A percentile compares a stretch with the other conserved stretches of the same genome.
These are phyloP conservation scores for Deuterostichococcus epilithicus DNA, from an alignment of 139 green algal species.

Conservation along the genomic window DNA sequence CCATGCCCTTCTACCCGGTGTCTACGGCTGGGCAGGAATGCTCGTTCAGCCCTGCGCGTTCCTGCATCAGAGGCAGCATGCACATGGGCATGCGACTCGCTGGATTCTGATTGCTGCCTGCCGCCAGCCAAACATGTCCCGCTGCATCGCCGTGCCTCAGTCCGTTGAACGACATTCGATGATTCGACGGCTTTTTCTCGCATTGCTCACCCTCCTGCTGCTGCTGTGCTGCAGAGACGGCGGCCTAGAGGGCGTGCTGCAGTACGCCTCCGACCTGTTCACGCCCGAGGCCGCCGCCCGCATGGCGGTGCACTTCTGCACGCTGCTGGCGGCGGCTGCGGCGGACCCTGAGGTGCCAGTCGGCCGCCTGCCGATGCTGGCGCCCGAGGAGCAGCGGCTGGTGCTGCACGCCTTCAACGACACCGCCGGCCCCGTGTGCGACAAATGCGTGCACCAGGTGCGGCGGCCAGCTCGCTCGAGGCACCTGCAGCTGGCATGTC, in stretches of 20 bases:
- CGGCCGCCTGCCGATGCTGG: not conserved
- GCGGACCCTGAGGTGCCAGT: not conserved
- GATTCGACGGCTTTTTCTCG: not conserved
- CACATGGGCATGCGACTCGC: too few species aligned
- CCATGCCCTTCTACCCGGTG: too few species aligned
- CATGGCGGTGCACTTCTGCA: not conserved
- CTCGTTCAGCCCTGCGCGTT: too few species aligned
- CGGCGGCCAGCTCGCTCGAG: too few species aligned
- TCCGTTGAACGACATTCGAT: too few species aligned
- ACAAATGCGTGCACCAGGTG: constrained; percentile 13
- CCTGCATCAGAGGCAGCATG: too few species aligned
- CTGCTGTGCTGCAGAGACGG: not conserved
- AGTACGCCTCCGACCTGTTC: not conserved
- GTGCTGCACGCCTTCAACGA: not conserved
- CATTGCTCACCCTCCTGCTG: too few species aligned
- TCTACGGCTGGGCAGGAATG: too few species aligned
- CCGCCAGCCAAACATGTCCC: too few species aligned
- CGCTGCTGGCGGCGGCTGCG: not conserved
- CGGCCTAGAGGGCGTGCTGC: not conserved
- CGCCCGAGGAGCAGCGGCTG: not conserved
- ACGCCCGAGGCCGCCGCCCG: not conserved
- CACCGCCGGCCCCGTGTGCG: not conserved
- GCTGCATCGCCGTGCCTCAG: too few species aligned
- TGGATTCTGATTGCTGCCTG: too few species aligned
- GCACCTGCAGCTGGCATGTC: too few species aligned